Evolutionary conservation across 139 green algal species (phyloP).

Genomic region (Chlorella sorokiniana): DNA sequence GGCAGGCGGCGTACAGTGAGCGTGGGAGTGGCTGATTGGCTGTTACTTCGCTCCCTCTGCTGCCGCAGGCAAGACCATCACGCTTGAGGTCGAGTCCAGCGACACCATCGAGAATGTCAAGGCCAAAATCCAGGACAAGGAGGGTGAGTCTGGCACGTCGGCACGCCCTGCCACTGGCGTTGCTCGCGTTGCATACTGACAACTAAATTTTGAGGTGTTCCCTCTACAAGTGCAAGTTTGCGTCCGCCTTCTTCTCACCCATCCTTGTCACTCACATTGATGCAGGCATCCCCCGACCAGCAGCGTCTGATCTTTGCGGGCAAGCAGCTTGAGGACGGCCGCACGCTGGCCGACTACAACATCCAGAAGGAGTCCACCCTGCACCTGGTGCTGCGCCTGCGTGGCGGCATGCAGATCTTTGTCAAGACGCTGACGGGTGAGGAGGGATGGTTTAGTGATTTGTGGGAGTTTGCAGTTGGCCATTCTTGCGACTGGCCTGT

Average conservation of each 20-base stretch:
- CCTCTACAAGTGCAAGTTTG: too few relatives aligned
- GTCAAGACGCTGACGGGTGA: slow-evolving; percentile 84
- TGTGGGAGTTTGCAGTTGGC: too few relatives aligned
- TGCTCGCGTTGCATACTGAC: too few relatives aligned
- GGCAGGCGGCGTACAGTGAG: too few relatives aligned
- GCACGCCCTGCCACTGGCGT: too few relatives aligned
- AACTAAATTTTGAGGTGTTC: too few relatives aligned
- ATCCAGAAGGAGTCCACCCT: slow-evolving; percentile 87
- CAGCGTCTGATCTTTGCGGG: slow-evolving; percentile 98
- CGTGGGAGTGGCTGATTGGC: too few relatives aligned
- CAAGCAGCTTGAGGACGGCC: slow-evolving; percentile 98
- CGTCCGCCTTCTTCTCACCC: not conserved
- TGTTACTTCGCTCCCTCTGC: not conserved
- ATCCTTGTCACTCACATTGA: not conserved
- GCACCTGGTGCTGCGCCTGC: slow-evolving; percentile 56
- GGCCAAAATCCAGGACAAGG: slow-evolving; percentile 89
- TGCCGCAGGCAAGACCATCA: slow-evolving; percentile 89
- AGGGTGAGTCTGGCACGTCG: too few relatives aligned
- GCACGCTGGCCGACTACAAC: slow-evolving; percentile 95
- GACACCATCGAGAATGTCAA: slow-evolving; percentile 96
- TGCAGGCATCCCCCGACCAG: slow-evolving; percentile 89
- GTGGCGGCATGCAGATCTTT: slow-evolving; percentile 85
- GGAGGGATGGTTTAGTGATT: too few relatives aligned
- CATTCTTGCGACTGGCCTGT: too few relatives aligned
- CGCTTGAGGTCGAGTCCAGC: slow-evolving; percentile 84